Evolutionary conservation across 2,329 filamentous ascomycete genomes (phyloP), one percentile per base, ranked within the genome.

Genomic region (Colletotrichum shisoi): DNA sequence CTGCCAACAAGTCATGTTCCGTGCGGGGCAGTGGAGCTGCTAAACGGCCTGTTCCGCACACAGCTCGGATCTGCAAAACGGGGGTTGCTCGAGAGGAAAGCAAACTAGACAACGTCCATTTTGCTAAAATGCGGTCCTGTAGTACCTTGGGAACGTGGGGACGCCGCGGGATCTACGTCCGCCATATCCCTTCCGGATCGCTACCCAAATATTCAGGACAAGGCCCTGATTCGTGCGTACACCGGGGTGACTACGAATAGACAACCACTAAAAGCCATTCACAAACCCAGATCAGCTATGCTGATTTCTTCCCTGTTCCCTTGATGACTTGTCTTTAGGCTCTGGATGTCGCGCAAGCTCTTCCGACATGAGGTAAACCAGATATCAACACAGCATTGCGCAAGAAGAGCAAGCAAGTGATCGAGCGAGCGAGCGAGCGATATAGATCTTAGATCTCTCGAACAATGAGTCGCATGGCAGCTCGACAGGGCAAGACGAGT

Each of bases 1-100:
- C 42, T 13, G 39, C 46, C 27, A 59, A 44, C 24, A 51, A 39
- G 27, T 57, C 49, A 57, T 40, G 19, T 57, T 24, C 21, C 59
- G 63, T 63, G 59, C 52, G 45, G 60, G 45, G 61, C 34, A 37
- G 64, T 67, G 64, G 52, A 53, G 52, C 45, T 19, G 39, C 17
- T 52, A 34, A 39, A 45, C 63, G 59, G 59, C 39, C 58, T 51
- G 58, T 57, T 57, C 59, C 63, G 63, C 45, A 15, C 40, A 63
- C 46, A 44, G 62, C 19, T 27, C 19, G 17, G 45, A 54, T 45
- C 40, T 27, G 31, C 24, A 62, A 13, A n/a, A 62, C 44, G 46
- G 46, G 46, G 24, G 49, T 49, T 49, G 17, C 7, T n/a, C 48
- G n/a, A 46, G 34, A 45, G 46, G 46, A 58, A 57, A 57, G 40